Conservation (phyloP, 805 yeast genomes). For the Candida namnaoensis region DNA sequence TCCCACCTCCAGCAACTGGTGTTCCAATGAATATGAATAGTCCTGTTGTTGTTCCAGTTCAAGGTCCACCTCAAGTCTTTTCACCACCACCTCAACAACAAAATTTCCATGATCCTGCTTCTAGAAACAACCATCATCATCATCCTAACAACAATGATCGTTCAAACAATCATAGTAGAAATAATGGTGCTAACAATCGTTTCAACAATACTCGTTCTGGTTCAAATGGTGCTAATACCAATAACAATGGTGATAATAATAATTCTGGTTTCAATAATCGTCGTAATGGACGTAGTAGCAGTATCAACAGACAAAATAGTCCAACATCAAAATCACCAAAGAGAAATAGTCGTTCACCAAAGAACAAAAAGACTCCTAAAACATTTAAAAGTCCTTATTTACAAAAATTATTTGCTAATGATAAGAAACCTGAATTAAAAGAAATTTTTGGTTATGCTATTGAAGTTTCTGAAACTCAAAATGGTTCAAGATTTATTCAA, state of each 20-base stretch:
- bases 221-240: slow-evolving; percentile 1
- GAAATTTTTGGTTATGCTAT: slow-evolving; percentile 82
- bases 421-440: slow-evolving; percentile 52
- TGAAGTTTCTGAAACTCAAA: slow-evolving; percentile 93
- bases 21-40: too few species aligned
- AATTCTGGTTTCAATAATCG: slow-evolving; percentile 1
- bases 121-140: neutral
- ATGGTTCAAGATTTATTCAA: slow-evolving; percentile 95
- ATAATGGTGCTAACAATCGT: slow-evolving; percentile 1
- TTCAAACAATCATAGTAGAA: neutral
- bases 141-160: slow-evolving; percentile 2
- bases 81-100: neutral
- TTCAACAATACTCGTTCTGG: too few species aligned
- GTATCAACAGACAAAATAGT: too few species aligned
- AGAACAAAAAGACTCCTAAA: slow-evolving; percentile 10
- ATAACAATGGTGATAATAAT: neutral
- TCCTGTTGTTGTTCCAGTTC: neutral
- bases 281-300: neutral
- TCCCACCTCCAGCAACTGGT: too few species aligned
- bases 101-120: too few species aligned
- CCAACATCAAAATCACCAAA: too few species aligned
- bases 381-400: slow-evolving; percentile 71
- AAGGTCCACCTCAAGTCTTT: neutral
- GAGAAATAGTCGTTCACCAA: slow-evolving; percentile 15
- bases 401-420: slow-evolving; percentile 74